Conservation (phyloP, 2,329 filamentous ascomycete species). For the Trichoderma sp. region DNA sequence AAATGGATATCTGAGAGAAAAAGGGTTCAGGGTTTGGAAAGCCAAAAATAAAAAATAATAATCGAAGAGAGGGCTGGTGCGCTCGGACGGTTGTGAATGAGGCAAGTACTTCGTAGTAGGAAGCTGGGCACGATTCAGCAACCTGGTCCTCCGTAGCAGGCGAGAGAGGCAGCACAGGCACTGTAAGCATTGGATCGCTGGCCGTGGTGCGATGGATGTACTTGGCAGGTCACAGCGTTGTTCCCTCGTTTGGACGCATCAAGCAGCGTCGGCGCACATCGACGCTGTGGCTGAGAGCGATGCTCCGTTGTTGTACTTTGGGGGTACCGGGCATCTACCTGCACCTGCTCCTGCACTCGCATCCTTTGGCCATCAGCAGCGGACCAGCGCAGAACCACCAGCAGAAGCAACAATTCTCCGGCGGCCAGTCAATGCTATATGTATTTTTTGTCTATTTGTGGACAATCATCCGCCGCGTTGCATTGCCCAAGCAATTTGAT, state of each 20-base stretch:
- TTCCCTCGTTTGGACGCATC: not conserved
- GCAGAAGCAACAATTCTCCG: not conserved
- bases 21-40: not conserved
- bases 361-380: not conserved
- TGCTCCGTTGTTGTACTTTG: not conserved
- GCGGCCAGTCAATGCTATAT: not conserved
- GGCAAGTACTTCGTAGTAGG: not conserved
- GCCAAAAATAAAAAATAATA: no score
- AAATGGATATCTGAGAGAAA: not conserved
- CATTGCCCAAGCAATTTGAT: slow-evolving; percentile 1
- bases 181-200: not conserved
- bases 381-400: not conserved
- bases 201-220: not conserved
- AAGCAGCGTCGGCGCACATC: not conserved
- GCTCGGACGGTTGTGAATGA: not conserved
- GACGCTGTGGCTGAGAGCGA: not conserved
- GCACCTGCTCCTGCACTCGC: not conserved
- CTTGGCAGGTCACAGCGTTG: not conserved
- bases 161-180: not conserved
- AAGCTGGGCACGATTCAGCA: not conserved
- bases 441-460: not conserved
- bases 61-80: not conserved
- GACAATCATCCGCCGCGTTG: not conserved
- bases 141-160: not conserved
- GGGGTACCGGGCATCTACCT: not conserved